Conservation (phyloP, 1,284 basidiomycete species). For the Meira nashicola region DNA sequence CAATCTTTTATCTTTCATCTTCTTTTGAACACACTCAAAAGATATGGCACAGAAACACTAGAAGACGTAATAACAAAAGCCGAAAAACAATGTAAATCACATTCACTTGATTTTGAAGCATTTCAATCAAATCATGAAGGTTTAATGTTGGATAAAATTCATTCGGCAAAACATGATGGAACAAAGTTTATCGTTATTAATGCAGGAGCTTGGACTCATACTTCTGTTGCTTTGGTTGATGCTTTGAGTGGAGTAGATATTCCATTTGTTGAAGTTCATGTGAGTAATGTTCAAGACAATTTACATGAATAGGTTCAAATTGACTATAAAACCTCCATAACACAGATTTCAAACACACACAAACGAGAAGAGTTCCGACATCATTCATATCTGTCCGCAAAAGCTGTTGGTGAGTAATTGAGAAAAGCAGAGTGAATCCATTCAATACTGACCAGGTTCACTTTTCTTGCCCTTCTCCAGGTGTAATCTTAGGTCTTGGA, state of each 20-base stretch:
- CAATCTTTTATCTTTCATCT: neutral
- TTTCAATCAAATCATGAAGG: conserved; percentile 54
- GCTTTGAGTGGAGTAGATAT: conserved; percentile 43
- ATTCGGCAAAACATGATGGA: conserved; percentile 29
- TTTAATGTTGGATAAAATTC: conserved; percentile 51
- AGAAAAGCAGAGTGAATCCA: neutral
- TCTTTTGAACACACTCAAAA: no score
- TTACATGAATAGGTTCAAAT: no score
- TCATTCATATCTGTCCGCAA: conserved; percentile 52
- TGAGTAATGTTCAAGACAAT: conserved; percentile 15
- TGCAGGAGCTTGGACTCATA: conserved; percentile 52
- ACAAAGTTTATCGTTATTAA: conserved; percentile 46
- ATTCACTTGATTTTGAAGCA: conserved; percentile 14
- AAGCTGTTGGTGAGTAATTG: conserved; percentile 23
- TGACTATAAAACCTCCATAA: no score
- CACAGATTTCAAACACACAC: conserved; percentile 51
- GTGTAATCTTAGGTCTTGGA: conserved; percentile 46
- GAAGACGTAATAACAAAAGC: conserved; percentile 27
- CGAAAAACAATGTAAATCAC: conserved; percentile 4
- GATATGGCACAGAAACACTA: conserved; percentile 51
- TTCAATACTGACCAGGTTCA: conserved; percentile 7
- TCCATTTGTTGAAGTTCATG: conserved; percentile 54
- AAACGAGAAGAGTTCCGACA: conserved; percentile 53
- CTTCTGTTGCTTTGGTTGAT: conserved; percentile 51
- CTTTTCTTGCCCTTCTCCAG: conserved; percentile 12